Percentiles rank a stretch among this genome's conserved stretches.
Conservation (phyloP, 371 early-diverging fungal species). For the Circinella minor region DNA sequence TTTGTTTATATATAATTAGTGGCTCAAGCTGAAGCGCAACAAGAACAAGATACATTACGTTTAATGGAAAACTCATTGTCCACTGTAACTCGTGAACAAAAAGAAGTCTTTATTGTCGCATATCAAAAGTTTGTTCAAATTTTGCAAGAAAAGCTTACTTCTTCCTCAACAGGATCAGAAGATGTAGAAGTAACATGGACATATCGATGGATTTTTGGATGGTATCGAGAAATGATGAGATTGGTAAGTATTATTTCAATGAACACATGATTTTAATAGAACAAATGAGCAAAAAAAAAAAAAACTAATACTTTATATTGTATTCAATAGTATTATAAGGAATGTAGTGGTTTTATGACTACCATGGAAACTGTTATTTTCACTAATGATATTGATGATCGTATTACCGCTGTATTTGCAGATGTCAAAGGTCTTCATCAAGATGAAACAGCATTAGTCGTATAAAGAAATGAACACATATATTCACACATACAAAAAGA, state of each 20-base stretch:
- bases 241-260: conserved; percentile 30
- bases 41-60: conserved; percentile 58
- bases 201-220: conserved; percentile 80
- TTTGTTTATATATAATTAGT: conserved; percentile 19
- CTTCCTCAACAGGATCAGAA: conserved; percentile 47
- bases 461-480: neutral
- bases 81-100: conserved; percentile 78
- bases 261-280: neutral
- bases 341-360: conserved; percentile 63
- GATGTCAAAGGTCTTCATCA: conserved; percentile 13
- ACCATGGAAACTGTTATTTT: conserved; percentile 78
- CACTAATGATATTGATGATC: conserved; percentile 60
- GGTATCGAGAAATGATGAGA: conserved; percentile 83
- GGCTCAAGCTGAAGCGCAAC: conserved; percentile 52
- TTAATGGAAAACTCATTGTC: conserved; percentile 68
- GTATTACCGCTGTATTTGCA: conserved; percentile 57
- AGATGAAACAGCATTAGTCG: neutral
- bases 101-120: conserved; percentile 77
- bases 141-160: conserved; percentile 49
- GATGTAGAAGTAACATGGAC: conserved; percentile 55
- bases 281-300: neutral
- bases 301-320: neutral
- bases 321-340: conserved; percentile 58
- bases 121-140: conserved; percentile 76
- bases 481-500: neutral